Base-by-base conservation (phyloP, 768 basidiomycete species). In the Clitopilus hobsonii region DNA sequence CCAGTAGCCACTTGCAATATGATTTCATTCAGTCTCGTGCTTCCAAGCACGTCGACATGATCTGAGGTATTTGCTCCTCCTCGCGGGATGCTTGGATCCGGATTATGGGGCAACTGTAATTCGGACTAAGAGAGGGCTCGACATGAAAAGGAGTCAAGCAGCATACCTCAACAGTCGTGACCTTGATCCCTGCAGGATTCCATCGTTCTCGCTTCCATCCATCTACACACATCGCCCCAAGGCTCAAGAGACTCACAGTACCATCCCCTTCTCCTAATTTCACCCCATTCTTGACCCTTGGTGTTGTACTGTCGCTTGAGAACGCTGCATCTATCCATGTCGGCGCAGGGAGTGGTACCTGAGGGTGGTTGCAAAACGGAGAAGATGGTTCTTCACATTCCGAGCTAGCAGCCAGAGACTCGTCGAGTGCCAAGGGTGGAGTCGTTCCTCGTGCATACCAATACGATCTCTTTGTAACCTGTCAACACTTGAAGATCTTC, bases 211-310 rank as follows among this genome's bases (percentile, higher is more conserved):
- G 77, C 68, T 89, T 90, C 96, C 95, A 97, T 6, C 95, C 96
- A 65, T 94, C 92, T 10, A 89, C 86, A 63, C 96, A 98, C 94
- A 98, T 97, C n/a, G 90, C 85, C 14, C 94, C 96, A 52, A 94
- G 76, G 60, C 89, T 91, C 28, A 95, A 64, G 38, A 94, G 71
- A 61, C 85, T 84, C 22, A 94, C 94, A 1, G 97, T 98, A 11
- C 97, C 96, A 67, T 98, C 97, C 6, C 94, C 96, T 73, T 97
- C 94, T 36, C 93, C 92, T 69, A 95, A 85, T 60, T 89, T 91
- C 52, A 98, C 91, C 10, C 95, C 95, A 58, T 90, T 92, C 52
- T 79, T 24, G 60, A 80, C 85, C 70, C 82, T 86, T 11, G 90
- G 90, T 29, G 58, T 69, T 1, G 71, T 63, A 6, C 89, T 88